Conservation (phyloP, 1,284 basidiomycete genomes). For the Volvariella volvacea region DNA sequence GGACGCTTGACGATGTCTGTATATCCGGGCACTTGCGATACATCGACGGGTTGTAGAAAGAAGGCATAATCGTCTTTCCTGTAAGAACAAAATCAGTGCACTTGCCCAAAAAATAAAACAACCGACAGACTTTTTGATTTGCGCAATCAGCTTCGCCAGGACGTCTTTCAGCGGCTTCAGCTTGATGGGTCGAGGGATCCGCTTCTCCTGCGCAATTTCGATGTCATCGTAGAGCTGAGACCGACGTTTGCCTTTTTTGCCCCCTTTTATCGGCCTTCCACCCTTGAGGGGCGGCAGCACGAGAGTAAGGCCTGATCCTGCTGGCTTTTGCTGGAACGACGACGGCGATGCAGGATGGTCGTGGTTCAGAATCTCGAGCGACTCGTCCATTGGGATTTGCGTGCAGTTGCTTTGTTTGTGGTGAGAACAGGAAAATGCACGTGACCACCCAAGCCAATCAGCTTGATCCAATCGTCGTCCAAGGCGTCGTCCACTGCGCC, state of each 20-base stretch:
- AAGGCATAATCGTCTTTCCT: conserved; percentile 87
- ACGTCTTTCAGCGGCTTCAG: conserved; percentile 75
- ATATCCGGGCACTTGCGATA: conserved; percentile 62
- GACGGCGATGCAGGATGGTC: conserved; percentile 20
- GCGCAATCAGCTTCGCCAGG: conserved; percentile 52
- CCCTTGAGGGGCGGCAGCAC: conserved; percentile 43
- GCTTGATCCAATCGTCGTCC: no score
- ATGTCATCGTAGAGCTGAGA: conserved; percentile 22
- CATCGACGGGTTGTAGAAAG: conserved; percentile 69
- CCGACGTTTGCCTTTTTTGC: conserved; percentile 23
- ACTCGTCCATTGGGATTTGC: conserved; percentile 23
- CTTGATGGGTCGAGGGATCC: conserved; percentile 50
- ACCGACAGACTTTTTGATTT: conserved; percentile 62
- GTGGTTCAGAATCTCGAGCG: conserved; percentile 19
- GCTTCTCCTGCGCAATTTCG: conserved; percentile 29
- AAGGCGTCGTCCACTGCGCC: no score
- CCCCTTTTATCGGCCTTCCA: conserved; percentile 30
- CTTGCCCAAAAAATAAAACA: conserved; percentile 2
- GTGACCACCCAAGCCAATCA: neutral
- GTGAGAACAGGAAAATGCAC: neutral
- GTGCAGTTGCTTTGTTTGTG: conserved; percentile 10
- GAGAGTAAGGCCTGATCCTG: conserved; percentile 35
- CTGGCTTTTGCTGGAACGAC: conserved; percentile 19
- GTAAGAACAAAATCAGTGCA: conserved; percentile 9
- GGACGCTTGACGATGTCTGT: conserved; percentile 61